phyloP scores from a whole-genome alignment of 2,329 filamentous ascomycete species.

The Amylocarpus encephaloides region DNA sequence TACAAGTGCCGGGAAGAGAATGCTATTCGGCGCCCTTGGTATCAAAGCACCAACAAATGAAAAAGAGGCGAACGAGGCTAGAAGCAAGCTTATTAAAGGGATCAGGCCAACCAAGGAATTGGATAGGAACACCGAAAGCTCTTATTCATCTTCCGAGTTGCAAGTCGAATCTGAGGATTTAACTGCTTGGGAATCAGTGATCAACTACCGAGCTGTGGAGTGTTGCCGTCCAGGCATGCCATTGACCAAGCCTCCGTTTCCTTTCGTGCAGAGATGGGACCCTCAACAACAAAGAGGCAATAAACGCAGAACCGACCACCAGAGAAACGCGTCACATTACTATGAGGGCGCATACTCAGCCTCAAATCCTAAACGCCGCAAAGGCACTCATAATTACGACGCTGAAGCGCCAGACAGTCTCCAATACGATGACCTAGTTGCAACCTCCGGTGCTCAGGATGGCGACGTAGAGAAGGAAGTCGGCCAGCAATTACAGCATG shows the following conservation, averaged over 20 bases:
- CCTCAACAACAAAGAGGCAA: conserved; percentile 55
- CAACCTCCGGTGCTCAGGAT: background rate
- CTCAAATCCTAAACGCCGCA: conserved; percentile 46
- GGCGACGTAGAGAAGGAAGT: conserved; percentile 34
- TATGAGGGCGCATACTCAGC: conserved; percentile 32
- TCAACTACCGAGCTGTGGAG: conserved; percentile 74
- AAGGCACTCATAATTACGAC: conserved; percentile 36
- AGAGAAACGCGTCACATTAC: conserved; percentile 35
- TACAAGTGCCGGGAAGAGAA: conserved; percentile 56
- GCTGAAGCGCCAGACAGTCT: conserved; percentile 28
- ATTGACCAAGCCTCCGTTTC: conserved; percentile 75
- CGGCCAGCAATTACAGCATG: conserved; percentile 24
- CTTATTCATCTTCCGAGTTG: conserved; percentile 13
- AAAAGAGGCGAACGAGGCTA: conserved; percentile 58
- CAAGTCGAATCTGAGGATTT: conserved; percentile 40
- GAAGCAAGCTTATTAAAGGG: conserved; percentile 52
- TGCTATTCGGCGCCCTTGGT: conserved; percentile 68
- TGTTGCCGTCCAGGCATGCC: conserved; percentile 65
- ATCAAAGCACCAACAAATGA: conserved; percentile 62
- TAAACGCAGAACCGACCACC: conserved; percentile 44
- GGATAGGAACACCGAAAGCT: conserved; percentile 28
- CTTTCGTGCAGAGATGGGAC: conserved; percentile 87
- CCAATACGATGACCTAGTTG: conserved; percentile 21
- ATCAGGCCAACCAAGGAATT: conserved; percentile 39
- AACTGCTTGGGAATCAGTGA: conserved; percentile 66